Evolutionary conservation across 2,329 filamentous ascomycete genomes (phyloP), one percentile per base, ranked within the genome.

Genomic region (Dactylonectria estremocensis): DNA sequence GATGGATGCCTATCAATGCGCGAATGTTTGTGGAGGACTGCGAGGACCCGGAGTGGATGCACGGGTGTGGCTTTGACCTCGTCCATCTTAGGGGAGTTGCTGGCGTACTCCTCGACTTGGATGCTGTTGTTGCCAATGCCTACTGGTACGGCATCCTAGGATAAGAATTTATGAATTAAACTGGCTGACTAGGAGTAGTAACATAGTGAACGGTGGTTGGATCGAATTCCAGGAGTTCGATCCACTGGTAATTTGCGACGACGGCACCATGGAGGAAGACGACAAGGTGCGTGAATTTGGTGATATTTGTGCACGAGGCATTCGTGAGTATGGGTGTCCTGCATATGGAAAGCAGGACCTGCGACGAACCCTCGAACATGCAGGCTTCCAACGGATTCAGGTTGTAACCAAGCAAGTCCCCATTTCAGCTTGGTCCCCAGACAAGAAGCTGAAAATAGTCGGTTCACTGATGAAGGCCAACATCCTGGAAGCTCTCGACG

Each of bases 21-120:
- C 83, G 82, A 8, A 91, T 91, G 79, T 81, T 90, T 65, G 84
- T 92, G 10, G 90, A 92, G 72, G 89, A 92, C 74, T 85, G 86
- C 57, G 88, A 81, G 65, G 80, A 91, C 69, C 83, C 87, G 53
- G 83, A 87, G 9, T 92, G 90, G 90, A 69, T 80, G 5, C 80
- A 81, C 28, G 88, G 86, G 56, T 78, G 82, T 4, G 80, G 85
- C 60, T 90, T 88, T 73, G 89, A 91, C 75, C 84, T 87, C 69
- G 85, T 91, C 1, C 84, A 84, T 82, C 86, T 84, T 73, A 83
- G 79, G 72, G 85, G 74, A 74, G 86, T 81, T 82, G 88, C 83
- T 72, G 82, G 70, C 28, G 83, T 85, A 33, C 83, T 92, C 46
- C 79, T 82, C n/a, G 82, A 91, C 71, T 74, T 88, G 20, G 76